phyloP scores from a whole-genome alignment of 2,329 filamentous ascomycete genomes.

The Dactylellina haptotyla region DNA sequence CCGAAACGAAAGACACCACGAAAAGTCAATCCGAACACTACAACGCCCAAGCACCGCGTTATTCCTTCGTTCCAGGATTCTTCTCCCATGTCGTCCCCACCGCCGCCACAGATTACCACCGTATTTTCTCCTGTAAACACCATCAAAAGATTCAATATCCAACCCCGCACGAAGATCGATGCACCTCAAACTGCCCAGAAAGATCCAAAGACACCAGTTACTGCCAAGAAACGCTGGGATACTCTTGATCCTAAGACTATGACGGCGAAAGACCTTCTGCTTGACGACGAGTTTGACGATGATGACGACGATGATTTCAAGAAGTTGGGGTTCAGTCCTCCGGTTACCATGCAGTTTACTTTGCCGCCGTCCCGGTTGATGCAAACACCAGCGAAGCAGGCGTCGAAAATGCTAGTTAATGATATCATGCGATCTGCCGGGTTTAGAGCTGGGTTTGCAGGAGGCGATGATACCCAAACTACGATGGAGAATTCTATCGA shows the following conservation, averaged over 20 bases:
- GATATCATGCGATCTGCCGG: slow-evolving; percentile 81
- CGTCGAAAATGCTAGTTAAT: slow-evolving; percentile 81
- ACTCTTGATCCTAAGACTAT: slow-evolving; percentile 74
- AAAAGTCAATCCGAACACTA: slow-evolving; percentile 62
- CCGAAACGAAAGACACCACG: slow-evolving; percentile 68
- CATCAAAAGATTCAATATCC: slow-evolving; percentile 39
- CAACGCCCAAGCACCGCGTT: slow-evolving; percentile 58
- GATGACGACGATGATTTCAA: slow-evolving; percentile 70
- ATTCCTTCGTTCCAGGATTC: slow-evolving; percentile 61
- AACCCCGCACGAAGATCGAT: slow-evolving; percentile 28
- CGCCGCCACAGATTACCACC: slow-evolving; percentile 51
- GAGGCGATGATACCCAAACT: slow-evolving; percentile 48
- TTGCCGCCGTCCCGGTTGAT: slow-evolving; percentile 79
- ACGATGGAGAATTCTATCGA: slow-evolving; percentile 31
- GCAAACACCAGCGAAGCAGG: slow-evolving; percentile 86
- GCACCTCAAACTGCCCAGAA: slow-evolving; percentile 6
- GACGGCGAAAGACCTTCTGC: slow-evolving; percentile 68
- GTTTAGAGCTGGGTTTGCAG: slow-evolving; percentile 48
- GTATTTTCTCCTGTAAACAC: slow-evolving; percentile 50
- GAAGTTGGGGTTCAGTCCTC: slow-evolving; percentile 79
- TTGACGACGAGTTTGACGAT: slow-evolving; percentile 63
- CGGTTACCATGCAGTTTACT: slow-evolving; percentile 90
- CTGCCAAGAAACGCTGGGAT: slow-evolving; percentile 66
- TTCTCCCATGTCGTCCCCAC: slow-evolving; percentile 64
- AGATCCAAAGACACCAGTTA: slow-evolving; percentile 72